Evolutionary conservation across 495 filamentous ascomycete genomes (phyloP), one percentile per base, ranked within the genome.

Genomic region (Penicillium verhagenii): DNA sequence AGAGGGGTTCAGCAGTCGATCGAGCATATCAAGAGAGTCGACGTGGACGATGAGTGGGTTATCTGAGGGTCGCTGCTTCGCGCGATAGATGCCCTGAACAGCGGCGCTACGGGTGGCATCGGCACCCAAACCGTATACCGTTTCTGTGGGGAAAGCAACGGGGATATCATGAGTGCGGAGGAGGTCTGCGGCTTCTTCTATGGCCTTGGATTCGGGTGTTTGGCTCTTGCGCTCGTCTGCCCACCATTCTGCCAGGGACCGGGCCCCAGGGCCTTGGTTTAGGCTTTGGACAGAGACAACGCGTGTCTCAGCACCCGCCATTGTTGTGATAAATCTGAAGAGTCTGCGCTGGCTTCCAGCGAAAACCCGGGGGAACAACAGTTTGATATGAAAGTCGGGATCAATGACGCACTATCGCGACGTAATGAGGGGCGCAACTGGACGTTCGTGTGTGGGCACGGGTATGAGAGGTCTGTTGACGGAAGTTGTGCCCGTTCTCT

Each of bases 81-180:
- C 92, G 14, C 79, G 75, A 71, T 92, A 99, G 61, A 99, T 99
- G 6, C 89, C 90, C 54, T 80, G 81, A n/a, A 97, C 93, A n/a
- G 93, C 87, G 33, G 71, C 75, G 57, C 80, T 86, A 63, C 88
- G 82, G 25, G 92, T 97, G 6, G 94, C 95, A 75, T 97, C 94
- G 18, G 93, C 94, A 45, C 92, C 94, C 13, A 99, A 79, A 2
- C 94, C 94, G 70, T 99, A 99, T 9, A 99, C 94, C 6, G 94
- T 99, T 72, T 99, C 94, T 0, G 95, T 99, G 5, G 94, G 95
- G 67, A 99, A 99, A 8, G 90, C 95, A 38, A 99, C 89, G 16
- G 92, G 92, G 23, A 81, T 75, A 66, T 88, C 77, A 54, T 81
- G 82, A 25, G 75, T 76, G 25, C 72, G 82, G 29, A 96, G 78